Evolutionary conservation across 345 rosid genomes (phyloP).

Genomic region (Populus davidiana): DNA sequence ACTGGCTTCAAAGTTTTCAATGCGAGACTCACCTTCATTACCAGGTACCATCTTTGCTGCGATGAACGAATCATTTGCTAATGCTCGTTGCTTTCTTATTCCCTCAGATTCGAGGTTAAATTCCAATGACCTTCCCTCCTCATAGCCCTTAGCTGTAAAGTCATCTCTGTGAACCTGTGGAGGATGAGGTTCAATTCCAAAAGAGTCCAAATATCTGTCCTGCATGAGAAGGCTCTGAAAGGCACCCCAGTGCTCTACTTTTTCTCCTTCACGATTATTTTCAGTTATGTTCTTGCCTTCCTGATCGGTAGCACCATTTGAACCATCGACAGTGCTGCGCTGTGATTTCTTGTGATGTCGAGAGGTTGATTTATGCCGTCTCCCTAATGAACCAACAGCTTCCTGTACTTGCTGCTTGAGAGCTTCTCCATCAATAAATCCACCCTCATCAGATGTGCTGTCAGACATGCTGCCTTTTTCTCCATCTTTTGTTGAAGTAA

Average conservation of each 20-base stretch:
- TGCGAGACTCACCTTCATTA: slow-evolving; percentile 35
- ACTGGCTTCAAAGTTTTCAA: slow-evolving; percentile 42
- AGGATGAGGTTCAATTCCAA: slow-evolving; percentile 30
- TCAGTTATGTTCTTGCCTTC: slow-evolving; percentile 15
- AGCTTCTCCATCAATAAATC: slow-evolving; percentile 56
- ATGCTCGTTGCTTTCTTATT: slow-evolving; percentile 38
- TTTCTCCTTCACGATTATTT: slow-evolving; percentile 39
- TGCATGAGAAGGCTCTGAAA: slow-evolving; percentile 79
- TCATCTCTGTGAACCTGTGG: slow-evolving; percentile 36
- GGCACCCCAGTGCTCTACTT: slow-evolving; percentile 68
- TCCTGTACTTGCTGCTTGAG: slow-evolving; percentile 80
- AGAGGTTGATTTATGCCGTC: slow-evolving; percentile 54
- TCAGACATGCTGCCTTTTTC: slow-evolving; percentile 49
- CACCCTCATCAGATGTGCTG: slow-evolving; percentile 61
- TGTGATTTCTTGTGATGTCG: slow-evolving; percentile 49
- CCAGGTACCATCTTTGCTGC: slow-evolving; percentile 36
- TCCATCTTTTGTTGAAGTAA: slow-evolving; percentile 76
- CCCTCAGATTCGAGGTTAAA: slow-evolving; percentile 40
- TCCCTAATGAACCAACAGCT: slow-evolving; percentile 76
- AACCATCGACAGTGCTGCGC: slow-evolving; percentile 6
- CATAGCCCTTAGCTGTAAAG: slow-evolving; percentile 26
- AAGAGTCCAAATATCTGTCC: slow-evolving; percentile 47
- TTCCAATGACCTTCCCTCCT: slow-evolving; percentile 30
- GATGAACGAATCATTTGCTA: slow-evolving; percentile 60
- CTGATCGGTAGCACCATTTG: slow-evolving; percentile 34